Base-by-base conservation (phyloP, 1,139 yeast species). In the Candida anutae region DNA sequence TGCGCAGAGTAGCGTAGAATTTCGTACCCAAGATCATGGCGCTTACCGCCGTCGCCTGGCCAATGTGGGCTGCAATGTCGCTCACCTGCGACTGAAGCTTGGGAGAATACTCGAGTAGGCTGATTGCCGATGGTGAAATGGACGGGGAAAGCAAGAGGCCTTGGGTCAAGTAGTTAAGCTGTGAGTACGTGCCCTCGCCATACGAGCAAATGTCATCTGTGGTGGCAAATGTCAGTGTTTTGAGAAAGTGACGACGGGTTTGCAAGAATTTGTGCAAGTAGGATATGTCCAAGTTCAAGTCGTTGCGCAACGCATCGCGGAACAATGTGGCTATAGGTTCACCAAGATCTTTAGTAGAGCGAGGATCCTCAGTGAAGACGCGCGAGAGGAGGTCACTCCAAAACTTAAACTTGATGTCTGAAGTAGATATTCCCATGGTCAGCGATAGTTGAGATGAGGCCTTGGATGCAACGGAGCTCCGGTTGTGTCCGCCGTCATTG, bases 181-280 rank as follows among this genome's bases (percentile, higher is more conserved):
- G 93, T 0, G 94, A 80, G 40, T 69, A 70, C 0, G 83, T 74
- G 1, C 93, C 93, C 48, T 84, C 94, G 2, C 94, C 94, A 43
- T 73, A 78, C 1, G 85, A 69, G 33, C 88, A 81, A 36, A 84
- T 66, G 23, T 72, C 75, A 28, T 77, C 76, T 1, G 69, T 47
- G 9, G 62, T 59, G 9, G 63, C 52, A 38, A 83, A 77, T n/a
- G 42, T 35, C 16, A 39, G 40, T 25, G 61, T 58, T 17, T 60
- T 57, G 23, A 75, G 50, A 37, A 72, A 71, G 33, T 67, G 63
- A 30, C 71, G 69, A 30, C 84, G 65, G 4, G 87, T 73, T 33
- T 72, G 75, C 14, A 83, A 51, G 46, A 77, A 67, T 36, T 77
- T 79, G 29, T 72, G 67, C 40, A 84, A 65, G 48, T 68, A 70